Conservation (phyloP, 1,284 basidiomycete species). For the Coriolopsis trogii region DNA sequence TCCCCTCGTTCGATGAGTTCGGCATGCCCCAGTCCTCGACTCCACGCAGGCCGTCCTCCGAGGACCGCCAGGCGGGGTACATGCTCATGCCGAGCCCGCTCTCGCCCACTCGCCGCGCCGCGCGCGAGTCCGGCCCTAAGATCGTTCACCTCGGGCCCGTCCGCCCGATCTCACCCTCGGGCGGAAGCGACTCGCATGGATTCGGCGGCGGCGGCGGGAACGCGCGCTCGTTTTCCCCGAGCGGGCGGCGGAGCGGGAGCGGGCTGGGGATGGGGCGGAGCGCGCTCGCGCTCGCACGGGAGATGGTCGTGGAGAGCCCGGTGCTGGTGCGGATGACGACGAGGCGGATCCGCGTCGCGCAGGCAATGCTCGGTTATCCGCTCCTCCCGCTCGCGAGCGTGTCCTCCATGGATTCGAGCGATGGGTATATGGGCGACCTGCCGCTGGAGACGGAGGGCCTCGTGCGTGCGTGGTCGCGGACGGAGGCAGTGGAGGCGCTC, state of each 20-base stretch:
- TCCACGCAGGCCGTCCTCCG: slow-evolving; percentile 29
- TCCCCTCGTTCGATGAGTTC: slow-evolving; percentile 30
- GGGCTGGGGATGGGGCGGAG: slow-evolving; percentile 16
- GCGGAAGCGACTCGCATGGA: no score
- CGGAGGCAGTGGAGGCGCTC: slow-evolving; percentile 53
- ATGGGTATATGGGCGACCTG: slow-evolving; percentile 30
- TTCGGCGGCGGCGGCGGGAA: no score
- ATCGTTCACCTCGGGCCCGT: slow-evolving; percentile 69
- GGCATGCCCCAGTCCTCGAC: slow-evolving; percentile 28
- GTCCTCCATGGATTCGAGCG: slow-evolving; percentile 29
- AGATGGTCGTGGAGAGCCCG: slow-evolving; percentile 47
- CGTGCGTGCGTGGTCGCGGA: slow-evolving; percentile 54
- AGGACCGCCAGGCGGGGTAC: slow-evolving; percentile 46
- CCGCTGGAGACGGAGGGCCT: slow-evolving; percentile 35
- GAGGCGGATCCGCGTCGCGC: slow-evolving; percentile 60
- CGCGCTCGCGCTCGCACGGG: slow-evolving; percentile 31
- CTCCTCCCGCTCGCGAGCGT: slow-evolving; percentile 42
- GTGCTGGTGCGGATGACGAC: slow-evolving; percentile 57
- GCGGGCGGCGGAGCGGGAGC: slow-evolving; percentile 18
- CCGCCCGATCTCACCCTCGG: slow-evolving; percentile 39
- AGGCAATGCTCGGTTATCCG: slow-evolving; percentile 64
- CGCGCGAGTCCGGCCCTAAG: slow-evolving; percentile 42
- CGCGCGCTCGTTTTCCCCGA: slow-evolving; percentile 26
- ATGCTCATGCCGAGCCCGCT: slow-evolving; percentile 40
- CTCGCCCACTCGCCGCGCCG: slow-evolving; percentile 38